Percentiles rank a stretch among this genome's conserved stretches.
phyloP scores from a whole-genome alignment of 192 early-diverging fungal species.

The Pilobolus umbonatus region DNA sequence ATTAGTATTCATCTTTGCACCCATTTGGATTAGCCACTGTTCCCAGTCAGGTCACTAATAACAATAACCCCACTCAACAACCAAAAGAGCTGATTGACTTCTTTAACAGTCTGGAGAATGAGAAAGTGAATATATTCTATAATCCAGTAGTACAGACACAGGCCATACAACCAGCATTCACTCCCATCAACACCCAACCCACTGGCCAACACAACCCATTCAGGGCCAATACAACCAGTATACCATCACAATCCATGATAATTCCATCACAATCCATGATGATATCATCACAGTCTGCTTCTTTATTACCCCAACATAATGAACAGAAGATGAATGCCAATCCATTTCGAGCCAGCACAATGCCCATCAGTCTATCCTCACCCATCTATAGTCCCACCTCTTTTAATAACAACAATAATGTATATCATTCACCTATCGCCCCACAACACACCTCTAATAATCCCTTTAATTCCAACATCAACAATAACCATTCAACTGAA shows the following conservation, averaged over 20 bases:
- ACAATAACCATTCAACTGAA: not conserved
- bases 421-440: too few species aligned
- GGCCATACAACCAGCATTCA: not conserved
- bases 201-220: slow-evolving; percentile 2
- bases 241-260: slow-evolving; percentile 7
- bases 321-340: slow-evolving; percentile 6
- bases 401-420: not conserved
- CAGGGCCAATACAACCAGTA: not conserved
- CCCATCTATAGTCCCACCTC: not conserved
- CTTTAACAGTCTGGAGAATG: slow-evolving; percentile 27
- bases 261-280: not conserved
- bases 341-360: slow-evolving; percentile 21
- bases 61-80: slow-evolving; percentile 11
- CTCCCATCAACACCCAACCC: not conserved
- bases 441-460: too few species aligned
- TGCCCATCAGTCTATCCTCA: not conserved
- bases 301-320: not conserved
- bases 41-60: not conserved
- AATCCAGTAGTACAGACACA: slow-evolving; percentile 2
- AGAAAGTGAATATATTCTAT: slow-evolving; percentile 13
- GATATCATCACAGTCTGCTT: not conserved
- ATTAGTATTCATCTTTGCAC: not conserved
- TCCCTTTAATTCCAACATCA: not conserved
- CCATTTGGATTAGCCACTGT: not conserved
- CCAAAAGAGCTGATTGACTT: slow-evolving; percentile 26